phyloP scores from a whole-genome alignment of 306 rosid species.

The Luffa acutangula region DNA sequence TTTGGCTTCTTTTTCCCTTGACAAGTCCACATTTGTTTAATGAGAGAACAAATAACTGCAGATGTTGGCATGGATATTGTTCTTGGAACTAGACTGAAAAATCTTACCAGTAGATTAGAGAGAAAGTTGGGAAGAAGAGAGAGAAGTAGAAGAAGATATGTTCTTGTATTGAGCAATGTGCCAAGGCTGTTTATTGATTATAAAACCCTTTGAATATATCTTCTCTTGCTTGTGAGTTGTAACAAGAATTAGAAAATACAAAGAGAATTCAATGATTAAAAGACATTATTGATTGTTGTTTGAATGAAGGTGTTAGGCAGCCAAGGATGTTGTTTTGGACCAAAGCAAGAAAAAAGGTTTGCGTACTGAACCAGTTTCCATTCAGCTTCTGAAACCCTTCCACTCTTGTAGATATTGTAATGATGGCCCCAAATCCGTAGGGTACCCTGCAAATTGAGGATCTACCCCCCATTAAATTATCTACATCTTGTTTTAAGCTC shows the following conservation, averaged over 20 bases:
- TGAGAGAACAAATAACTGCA: constrained; percentile 55
- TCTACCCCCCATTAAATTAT: neutral
- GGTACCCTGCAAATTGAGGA: constrained; percentile 32
- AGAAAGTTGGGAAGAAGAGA: neutral
- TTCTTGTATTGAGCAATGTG: neutral
- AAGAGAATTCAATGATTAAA: neutral
- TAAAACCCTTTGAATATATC: neutral
- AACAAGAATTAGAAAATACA: constrained; percentile 4
- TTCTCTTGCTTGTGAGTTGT: constrained; percentile 4
- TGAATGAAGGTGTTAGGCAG: constrained; percentile 10
- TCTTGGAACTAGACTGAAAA: constrained; percentile 33
- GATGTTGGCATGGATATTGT: constrained; percentile 88
- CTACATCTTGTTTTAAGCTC: constrained; percentile 1
- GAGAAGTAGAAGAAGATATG: neutral
- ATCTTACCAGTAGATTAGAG: neutral
- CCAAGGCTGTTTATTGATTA: neutral
- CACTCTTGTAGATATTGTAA: constrained; percentile 45
- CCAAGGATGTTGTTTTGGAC: constrained; percentile 9
- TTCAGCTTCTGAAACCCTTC: constrained; percentile 11
- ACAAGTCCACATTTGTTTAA: constrained; percentile 66
- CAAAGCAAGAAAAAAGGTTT: constrained; percentile 7
- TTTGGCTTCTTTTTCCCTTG: constrained; percentile 72
- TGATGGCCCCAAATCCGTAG: constrained; percentile 56
- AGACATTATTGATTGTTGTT: constrained; percentile 6
- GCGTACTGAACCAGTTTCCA: neutral